phyloP scores from a whole-genome alignment of 345 rosid genomes.

The Populus deltoides region DNA sequence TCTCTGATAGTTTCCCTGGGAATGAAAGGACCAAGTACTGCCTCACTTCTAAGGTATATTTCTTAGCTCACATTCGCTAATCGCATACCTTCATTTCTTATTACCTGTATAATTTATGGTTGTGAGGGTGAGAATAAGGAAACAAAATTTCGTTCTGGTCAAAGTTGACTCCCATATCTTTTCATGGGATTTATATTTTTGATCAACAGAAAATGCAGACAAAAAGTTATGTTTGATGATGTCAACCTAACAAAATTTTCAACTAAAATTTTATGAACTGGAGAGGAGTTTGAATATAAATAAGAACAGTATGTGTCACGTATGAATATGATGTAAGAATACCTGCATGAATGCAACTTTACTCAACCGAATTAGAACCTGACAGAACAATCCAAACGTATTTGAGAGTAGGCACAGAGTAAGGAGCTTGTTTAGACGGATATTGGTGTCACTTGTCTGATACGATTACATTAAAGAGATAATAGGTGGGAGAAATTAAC shows the following conservation, averaged over 20 bases:
- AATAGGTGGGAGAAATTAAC: not conserved
- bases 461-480: not conserved
- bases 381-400: not conserved
- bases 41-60: conserved; percentile 79
- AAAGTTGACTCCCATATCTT: not conserved
- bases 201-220: not conserved
- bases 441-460: not conserved
- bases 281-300: not conserved
- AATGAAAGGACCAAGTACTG: conserved; percentile 98
- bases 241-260: not conserved
- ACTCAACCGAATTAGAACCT: not conserved
- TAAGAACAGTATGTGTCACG: no score
- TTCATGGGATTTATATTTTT: not conserved
- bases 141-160: not conserved
- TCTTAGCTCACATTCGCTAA: not conserved
- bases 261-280: not conserved
- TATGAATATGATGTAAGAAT: no score
- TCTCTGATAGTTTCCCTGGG: conserved; percentile 97
- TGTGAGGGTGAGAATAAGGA: not conserved
- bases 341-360: not conserved
- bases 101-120: not conserved
- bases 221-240: conserved; percentile 1
- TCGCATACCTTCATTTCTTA: not conserved
- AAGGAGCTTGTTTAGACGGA: not conserved
- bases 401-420: not conserved